phyloP scores from a whole-genome alignment of 2,329 filamentous ascomycete genomes.

The Anisogramma anomala region DNA sequence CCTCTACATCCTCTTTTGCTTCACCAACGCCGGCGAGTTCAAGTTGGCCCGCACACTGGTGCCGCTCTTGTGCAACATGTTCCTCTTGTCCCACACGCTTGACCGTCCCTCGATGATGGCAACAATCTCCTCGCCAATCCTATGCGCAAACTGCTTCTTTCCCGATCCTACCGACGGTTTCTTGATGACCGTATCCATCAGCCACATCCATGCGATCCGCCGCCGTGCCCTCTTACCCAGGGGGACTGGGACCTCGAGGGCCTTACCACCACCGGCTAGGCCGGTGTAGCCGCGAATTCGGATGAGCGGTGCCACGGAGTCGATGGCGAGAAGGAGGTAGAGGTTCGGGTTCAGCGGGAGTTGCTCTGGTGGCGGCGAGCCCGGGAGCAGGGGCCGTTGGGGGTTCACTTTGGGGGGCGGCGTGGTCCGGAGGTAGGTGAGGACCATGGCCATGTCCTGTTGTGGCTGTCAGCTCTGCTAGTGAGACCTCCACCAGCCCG shows the following conservation, averaged over 20 bases:
- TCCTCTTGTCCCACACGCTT: slow-evolving; percentile 71
- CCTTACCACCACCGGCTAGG: slow-evolving; percentile 72
- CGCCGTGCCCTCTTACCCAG: slow-evolving; percentile 64
- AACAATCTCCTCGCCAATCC: slow-evolving; percentile 77
- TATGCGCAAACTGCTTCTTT: slow-evolving; percentile 58
- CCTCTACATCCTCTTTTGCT: slow-evolving; percentile 21
- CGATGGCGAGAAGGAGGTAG: slow-evolving; percentile 82
- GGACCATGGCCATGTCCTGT: slow-evolving; percentile 74
- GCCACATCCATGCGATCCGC: slow-evolving; percentile 75
- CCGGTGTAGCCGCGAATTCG: slow-evolving; percentile 66
- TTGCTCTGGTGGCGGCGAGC: slow-evolving; percentile 62
- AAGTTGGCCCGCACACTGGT: slow-evolving; percentile 69
- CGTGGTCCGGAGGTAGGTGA: slow-evolving; percentile 74
- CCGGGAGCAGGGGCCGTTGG: slow-evolving; percentile 59
- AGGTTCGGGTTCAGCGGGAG: slow-evolving; percentile 81
- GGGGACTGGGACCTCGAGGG: slow-evolving; percentile 73
- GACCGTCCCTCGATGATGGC: slow-evolving; percentile 80
- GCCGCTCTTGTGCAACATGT: slow-evolving; percentile 66
- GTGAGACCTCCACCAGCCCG: too few species aligned
- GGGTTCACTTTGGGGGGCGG: slow-evolving; percentile 67
- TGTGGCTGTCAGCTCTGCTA: slow-evolving; percentile 12
- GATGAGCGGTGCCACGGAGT: slow-evolving; percentile 83
- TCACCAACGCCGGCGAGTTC: slow-evolving; percentile 25
- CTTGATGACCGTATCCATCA: slow-evolving; percentile 72
- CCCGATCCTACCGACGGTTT: slow-evolving; percentile 62